phyloP scores from a whole-genome alignment of 495 filamentous ascomycete genomes.

The Hamigera avellanea region DNA sequence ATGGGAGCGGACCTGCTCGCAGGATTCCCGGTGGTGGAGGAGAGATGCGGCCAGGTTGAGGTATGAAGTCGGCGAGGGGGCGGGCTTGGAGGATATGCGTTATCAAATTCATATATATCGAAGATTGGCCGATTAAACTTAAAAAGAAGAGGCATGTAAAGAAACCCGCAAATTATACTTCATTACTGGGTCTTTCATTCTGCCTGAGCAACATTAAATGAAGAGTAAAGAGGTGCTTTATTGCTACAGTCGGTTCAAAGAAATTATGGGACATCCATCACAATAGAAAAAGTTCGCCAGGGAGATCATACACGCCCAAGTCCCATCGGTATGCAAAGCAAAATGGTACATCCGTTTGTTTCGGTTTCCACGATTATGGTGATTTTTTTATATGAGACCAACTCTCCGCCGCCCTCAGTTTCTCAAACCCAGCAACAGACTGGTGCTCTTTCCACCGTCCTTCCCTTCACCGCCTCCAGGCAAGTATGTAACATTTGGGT shows the following conservation, averaged over 20 bases:
- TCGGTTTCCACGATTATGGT: constrained; percentile 1
- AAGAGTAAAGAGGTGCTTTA: constrained; percentile 23
- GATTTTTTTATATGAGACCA: too few relatives aligned
- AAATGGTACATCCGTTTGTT: constrained; percentile 17
- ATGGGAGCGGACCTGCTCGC: constrained; percentile 62
- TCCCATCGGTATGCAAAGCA: constrained; percentile 12
- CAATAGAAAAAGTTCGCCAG: constrained; percentile 11
- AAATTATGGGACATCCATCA: constrained; percentile 9
- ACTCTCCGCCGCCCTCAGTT: constrained; percentile 20
- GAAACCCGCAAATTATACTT: too few relatives aligned
- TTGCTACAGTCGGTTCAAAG: constrained; percentile 29
- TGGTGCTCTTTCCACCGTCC: constrained; percentile 51
- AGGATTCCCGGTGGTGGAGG: constrained; percentile 76
- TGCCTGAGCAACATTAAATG: too few relatives aligned
- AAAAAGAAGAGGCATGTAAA: too few relatives aligned
- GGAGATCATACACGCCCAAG: constrained; percentile 21
- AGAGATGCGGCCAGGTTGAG: constrained; percentile 49
- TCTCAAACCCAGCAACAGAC: constrained; percentile 50
- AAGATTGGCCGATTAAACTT: constrained; percentile 2
- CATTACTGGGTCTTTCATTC: too few relatives aligned
- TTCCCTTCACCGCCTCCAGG: constrained; percentile 61
- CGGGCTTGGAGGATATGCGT: constrained; percentile 77
- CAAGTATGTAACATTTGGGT: constrained; percentile 94
- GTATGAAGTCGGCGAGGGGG: constrained; percentile 61
- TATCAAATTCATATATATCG: constrained; percentile 81